Evolutionary conservation across 176 grass and related monocot genomes (phyloP).

Genomic region (Aechmea fasciata): DNA sequence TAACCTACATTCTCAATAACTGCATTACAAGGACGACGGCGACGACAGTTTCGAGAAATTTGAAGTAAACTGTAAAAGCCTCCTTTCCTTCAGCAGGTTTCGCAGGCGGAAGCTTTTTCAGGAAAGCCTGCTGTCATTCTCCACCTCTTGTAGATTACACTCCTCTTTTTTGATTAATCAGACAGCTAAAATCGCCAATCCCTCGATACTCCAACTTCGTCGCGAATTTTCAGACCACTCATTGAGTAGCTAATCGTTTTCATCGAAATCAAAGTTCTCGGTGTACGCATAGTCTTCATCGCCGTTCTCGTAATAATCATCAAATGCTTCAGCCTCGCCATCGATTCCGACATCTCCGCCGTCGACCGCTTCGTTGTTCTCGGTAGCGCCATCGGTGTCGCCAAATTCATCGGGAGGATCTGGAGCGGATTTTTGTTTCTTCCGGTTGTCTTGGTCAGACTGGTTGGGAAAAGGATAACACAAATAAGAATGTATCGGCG

Average conservation of each 20-base stretch:
- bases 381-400: background rate
- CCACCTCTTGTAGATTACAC: too few species aligned
- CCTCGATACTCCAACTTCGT: background rate
- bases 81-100: too few species aligned
- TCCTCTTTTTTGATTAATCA: too few species aligned
- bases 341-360: background rate
- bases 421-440: background rate
- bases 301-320: background rate
- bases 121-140: too few species aligned
- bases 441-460: background rate
- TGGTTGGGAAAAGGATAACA: background rate
- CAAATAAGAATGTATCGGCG: background rate
- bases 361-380: background rate
- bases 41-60: too few species aligned
- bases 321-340: background rate
- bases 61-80: too few species aligned
- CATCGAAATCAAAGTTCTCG: background rate
- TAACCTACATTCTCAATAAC: too few species aligned
- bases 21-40: too few species aligned
- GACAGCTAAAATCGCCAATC: background rate
- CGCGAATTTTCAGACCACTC: background rate
- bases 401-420: background rate
- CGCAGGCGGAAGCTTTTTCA: too few species aligned
- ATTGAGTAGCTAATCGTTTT: background rate
- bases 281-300: background rate